Base-by-base conservation (phyloP, 208 protist species). In the Acanthamoeba royreba region DNA sequence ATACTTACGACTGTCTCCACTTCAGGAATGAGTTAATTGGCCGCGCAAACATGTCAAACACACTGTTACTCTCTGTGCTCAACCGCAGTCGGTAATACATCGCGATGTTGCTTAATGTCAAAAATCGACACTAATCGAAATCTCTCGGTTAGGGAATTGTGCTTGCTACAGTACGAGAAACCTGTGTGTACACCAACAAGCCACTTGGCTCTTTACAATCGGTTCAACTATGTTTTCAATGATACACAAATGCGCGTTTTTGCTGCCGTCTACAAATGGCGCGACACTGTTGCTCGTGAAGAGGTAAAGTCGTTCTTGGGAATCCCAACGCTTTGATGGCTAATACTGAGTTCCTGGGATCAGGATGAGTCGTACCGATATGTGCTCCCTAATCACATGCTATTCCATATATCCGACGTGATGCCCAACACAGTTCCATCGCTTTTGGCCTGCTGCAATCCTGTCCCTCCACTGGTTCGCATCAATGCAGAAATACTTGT, bases 111-210 rank as follows among this genome's bases (percentile, higher is more conserved):
- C n/a, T n/a, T n/a, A n/a, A n/a, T n/a, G n/a, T n/a, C n/a, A n/a
- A n/a, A n/a, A n/a, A n/a, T n/a, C n/a, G n/a, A n/a, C n/a, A n/a
- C n/a, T n/a, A n/a, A n/a, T n/a, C n/a, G n/a, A n/a, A n/a, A n/a
- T n/a, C n/a, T n/a, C n/a, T n/a, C n/a, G n/a, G n/a, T 45, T n/a
- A 38, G 94, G 47, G 96, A 98, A 53, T 61, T 99, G 1, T 98
- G 98, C 63, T 88, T 99, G 38, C 93, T 97, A 45, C 52, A 95
- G 52, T 99, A 99, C 95, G 97, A 98, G 94, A 99, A 99, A 94
- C 97, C 97, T n/a, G 77, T 96, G 4, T 94, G 98, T 2, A 98
- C 97, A 46, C 96, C 97, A 4, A 96, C 96, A 1, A 81, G 72
- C 25, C 92, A 95, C 79, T 22, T 94, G 4, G 8, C 69, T 0